A percentile compares a stretch with the other conserved stretches of the same genome.
These are phyloP conservation scores for Daldinia eschscholtzii DNA, from an alignment of 2,329 filamentous ascomycete species.

Conservation along the genomic window DNA sequence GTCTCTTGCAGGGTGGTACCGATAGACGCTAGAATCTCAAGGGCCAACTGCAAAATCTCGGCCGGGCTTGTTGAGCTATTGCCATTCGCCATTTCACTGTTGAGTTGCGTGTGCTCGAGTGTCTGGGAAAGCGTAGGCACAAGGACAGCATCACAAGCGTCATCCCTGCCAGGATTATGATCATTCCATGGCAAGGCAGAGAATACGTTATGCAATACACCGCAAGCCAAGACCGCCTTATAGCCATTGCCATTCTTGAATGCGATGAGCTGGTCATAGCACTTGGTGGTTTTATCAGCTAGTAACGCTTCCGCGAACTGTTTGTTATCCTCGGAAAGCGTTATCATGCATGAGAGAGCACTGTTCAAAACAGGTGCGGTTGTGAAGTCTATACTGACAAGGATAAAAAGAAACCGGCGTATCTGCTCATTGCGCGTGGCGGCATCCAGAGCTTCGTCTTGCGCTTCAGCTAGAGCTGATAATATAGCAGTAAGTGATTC, in stretches of 20 bases:
- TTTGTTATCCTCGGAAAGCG: conserved; percentile 71
- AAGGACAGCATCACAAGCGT: conserved; percentile 64
- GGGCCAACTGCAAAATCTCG: conserved; percentile 66
- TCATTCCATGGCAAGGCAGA: conserved; percentile 66
- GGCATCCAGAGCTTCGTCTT: conserved; percentile 70
- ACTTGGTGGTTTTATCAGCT: conserved; percentile 60
- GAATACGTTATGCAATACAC: conserved; percentile 73
- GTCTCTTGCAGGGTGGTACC: conserved; percentile 69
- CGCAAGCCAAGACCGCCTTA: conserved; percentile 69
- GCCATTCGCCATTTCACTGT: conserved; percentile 50
- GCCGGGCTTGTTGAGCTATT: conserved; percentile 56
- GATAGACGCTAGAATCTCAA: conserved; percentile 75
- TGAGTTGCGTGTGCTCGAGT: conserved; percentile 54
- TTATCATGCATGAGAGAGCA: conserved; percentile 67
- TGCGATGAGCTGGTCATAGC: conserved; percentile 63
- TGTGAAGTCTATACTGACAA: conserved; percentile 59
- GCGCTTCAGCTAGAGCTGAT: conserved; percentile 67
- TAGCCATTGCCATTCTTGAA: conserved; percentile 63
- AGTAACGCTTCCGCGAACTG: conserved; percentile 66
- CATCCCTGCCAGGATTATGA: conserved; percentile 61
- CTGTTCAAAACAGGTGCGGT: conserved; percentile 61
- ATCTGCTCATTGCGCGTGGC: conserved; percentile 64
- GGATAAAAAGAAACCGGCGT: conserved; percentile 66
- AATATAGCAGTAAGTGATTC: conserved; percentile 67
- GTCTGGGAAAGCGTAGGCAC: conserved; percentile 60